phyloP scores from a whole-genome alignment of 2,329 filamentous ascomycete species.

The Penicillium palitans region DNA sequence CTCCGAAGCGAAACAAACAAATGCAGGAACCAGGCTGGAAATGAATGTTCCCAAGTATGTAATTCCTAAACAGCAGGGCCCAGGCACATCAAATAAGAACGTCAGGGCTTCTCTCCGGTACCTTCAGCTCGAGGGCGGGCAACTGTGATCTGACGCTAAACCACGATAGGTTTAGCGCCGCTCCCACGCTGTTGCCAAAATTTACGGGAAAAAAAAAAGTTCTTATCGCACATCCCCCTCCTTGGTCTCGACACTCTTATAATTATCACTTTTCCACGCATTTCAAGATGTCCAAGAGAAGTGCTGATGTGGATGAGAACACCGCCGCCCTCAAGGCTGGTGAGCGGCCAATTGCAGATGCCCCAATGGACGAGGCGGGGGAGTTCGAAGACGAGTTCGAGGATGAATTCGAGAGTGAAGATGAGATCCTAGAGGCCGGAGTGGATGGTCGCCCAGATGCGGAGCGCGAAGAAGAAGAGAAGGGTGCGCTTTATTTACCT shows the following conservation, averaged over 20 bases:
- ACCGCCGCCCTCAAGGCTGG: constrained; percentile 62
- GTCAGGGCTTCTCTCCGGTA: constrained; percentile 3
- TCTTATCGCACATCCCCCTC: constrained; percentile 25
- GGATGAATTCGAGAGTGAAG: constrained; percentile 91
- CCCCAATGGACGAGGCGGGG: constrained; percentile 54
- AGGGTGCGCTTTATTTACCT: constrained; percentile 51
- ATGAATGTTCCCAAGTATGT: constrained; percentile 2
- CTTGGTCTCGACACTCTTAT: constrained; percentile 15
- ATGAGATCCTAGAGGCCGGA: constrained; percentile 91
- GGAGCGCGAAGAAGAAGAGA: constrained; percentile 85
- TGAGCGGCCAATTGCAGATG: constrained; percentile 55
- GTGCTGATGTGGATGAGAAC: constrained; percentile 55
- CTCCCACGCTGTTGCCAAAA: constrained; percentile 23
- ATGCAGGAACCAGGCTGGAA: constrained; percentile 7
- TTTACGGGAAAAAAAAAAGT: constrained; percentile 35
- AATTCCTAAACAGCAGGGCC: constrained; percentile 1
- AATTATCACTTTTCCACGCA: constrained; percentile 1
- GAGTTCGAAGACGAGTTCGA: constrained; percentile 81
- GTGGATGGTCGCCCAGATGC: constrained; percentile 90
- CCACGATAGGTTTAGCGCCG: constrained; percentile 36
- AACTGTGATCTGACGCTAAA: constrained; percentile 33
- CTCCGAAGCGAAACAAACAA: constrained; percentile 1
- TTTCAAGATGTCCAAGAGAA: constrained; percentile 59
- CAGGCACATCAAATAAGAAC: constrained; percentile 8
- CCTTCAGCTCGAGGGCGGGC: constrained; percentile 22